phyloP scores from a whole-genome alignment of 805 yeast genomes.

The Ogataea thermomethanolica region DNA sequence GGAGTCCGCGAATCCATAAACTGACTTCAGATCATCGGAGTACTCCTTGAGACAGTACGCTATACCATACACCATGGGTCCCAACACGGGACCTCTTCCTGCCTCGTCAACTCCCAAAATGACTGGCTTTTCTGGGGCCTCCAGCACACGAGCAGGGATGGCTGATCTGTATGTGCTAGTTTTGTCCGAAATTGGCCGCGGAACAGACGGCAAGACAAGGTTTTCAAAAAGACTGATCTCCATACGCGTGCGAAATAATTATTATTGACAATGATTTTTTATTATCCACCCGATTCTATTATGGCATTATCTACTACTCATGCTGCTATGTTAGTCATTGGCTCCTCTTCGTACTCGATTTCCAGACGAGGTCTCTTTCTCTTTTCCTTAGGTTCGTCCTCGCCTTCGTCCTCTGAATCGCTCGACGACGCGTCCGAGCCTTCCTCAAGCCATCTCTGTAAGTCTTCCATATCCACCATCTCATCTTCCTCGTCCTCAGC shows the following conservation, averaged over 20 bases:
- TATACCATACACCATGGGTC: constrained; percentile 96
- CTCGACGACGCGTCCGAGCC: constrained; percentile 34
- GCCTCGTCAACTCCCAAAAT: constrained; percentile 96
- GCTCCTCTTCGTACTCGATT: constrained; percentile 68
- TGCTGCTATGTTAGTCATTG: constrained; percentile 30
- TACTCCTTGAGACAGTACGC: constrained; percentile 67
- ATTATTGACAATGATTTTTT: background rate
- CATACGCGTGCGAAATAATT: constrained; percentile 6
- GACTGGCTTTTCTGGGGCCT: constrained; percentile 38
- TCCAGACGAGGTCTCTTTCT: constrained; percentile 57
- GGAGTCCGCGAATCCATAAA: constrained; percentile 89
- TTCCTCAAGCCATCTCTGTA: constrained; percentile 73
- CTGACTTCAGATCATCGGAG: constrained; percentile 41
- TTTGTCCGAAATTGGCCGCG: constrained; percentile 30
- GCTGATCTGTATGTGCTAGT: constrained; percentile 49
- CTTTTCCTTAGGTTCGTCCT: constrained; percentile 45
- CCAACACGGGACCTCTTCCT: constrained; percentile 96
- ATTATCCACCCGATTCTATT: background rate
- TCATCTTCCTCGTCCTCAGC: constrained; percentile 89
- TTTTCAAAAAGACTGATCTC: constrained; percentile 9
- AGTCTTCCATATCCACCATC: constrained; percentile 87
- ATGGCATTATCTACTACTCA: constrained; percentile 1
- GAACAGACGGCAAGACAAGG: constrained; percentile 31
- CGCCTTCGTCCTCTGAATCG: constrained; percentile 33
- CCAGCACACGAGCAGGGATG: constrained; percentile 41